Evolutionary conservation across 2,329 filamentous ascomycete genomes (phyloP).

Genomic region (Cadophora malorum): DNA sequence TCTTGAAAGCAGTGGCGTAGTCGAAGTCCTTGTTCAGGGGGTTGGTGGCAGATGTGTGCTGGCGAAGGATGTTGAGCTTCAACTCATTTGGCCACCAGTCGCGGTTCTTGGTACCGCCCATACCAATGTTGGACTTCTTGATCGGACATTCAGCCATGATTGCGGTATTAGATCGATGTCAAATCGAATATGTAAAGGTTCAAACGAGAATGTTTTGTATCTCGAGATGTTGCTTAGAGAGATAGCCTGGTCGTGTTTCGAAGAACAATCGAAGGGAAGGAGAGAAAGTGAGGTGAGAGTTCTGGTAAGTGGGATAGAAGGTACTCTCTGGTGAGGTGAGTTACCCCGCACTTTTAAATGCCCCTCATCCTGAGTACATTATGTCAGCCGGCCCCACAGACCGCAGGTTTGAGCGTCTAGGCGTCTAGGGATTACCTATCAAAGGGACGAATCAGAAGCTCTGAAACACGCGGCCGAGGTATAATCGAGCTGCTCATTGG

Average conservation of each 20-base stretch:
- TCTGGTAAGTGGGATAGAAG: constrained; percentile 4
- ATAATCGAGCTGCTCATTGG: background rate
- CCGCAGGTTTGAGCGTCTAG: background rate
- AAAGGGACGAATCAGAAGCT: background rate
- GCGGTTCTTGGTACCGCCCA: constrained; percentile 69
- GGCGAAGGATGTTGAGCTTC: constrained; percentile 74
- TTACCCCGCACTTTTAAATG: constrained; percentile 16
- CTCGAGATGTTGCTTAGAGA: constrained; percentile 4
- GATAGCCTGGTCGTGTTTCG: background rate
- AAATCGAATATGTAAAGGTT: background rate
- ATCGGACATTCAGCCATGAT: constrained; percentile 40
- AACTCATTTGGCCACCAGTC: constrained; percentile 80
- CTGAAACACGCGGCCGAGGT: background rate
- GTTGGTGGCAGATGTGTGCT: constrained; percentile 68
- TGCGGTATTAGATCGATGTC: constrained; percentile 8
- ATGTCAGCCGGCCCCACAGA: constrained; percentile 15
- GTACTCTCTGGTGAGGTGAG: constrained; percentile 11
- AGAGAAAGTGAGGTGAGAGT: background rate
- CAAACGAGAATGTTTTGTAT: background rate
- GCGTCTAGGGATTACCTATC: constrained; percentile 14
- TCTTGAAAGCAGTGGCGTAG: constrained; percentile 76
- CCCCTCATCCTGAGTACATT: background rate
- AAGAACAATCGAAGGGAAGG: background rate
- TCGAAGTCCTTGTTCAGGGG: constrained; percentile 70
- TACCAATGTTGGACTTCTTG: constrained; percentile 44